Evolutionary conservation across 2,329 filamentous ascomycete species (phyloP).

Genomic region (Mollisiaceae sp.): DNA sequence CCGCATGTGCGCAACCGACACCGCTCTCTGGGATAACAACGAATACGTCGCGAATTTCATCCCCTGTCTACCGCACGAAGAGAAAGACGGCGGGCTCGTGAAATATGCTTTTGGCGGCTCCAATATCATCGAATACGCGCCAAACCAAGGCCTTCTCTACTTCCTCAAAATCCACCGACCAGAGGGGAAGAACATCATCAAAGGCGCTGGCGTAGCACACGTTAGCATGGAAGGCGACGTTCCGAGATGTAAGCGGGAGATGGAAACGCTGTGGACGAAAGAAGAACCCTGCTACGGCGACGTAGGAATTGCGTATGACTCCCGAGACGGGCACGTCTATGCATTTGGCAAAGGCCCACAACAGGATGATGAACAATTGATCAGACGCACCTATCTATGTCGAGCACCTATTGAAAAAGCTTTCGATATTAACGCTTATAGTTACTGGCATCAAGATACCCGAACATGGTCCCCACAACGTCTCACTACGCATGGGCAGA

Average conservation of each 20-base stretch:
- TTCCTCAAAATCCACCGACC: conserved; percentile 20
- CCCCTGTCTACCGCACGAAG: conserved; percentile 11
- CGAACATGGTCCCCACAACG: conserved; percentile 2
- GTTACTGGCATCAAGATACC: conserved; percentile 11
- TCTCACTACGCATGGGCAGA: conserved; percentile 4
- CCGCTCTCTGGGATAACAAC: conserved; percentile 20
- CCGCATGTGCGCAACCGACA: conserved; percentile 16
- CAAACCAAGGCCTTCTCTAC: conserved; percentile 14
- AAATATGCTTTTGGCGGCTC: conserved; percentile 17
- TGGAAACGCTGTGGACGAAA: conserved; percentile 16
- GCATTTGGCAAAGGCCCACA: conserved; percentile 16
- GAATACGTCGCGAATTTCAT: conserved; percentile 19
- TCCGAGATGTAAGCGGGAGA: conserved; percentile 7
- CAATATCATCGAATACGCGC: conserved; percentile 17
- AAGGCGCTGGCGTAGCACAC: conserved; percentile 14
- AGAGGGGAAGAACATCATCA: conserved; percentile 11
- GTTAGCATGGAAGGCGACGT: conserved; percentile 16
- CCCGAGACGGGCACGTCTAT: conserved; percentile 15
- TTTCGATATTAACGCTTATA: conserved; percentile 13
- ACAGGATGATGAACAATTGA: conserved; percentile 15
- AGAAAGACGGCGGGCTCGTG: conserved; percentile 12
- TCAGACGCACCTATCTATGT: conserved; percentile 15
- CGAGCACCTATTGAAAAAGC: conserved; percentile 4
- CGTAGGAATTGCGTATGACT: conserved; percentile 14
- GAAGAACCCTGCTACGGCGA: conserved; percentile 18